Percentiles rank a stretch among this genome's conserved stretches.
phyloP scores from a whole-genome alignment of 371 early-diverging fungal species.

The Saksenaea oblongispora region DNA sequence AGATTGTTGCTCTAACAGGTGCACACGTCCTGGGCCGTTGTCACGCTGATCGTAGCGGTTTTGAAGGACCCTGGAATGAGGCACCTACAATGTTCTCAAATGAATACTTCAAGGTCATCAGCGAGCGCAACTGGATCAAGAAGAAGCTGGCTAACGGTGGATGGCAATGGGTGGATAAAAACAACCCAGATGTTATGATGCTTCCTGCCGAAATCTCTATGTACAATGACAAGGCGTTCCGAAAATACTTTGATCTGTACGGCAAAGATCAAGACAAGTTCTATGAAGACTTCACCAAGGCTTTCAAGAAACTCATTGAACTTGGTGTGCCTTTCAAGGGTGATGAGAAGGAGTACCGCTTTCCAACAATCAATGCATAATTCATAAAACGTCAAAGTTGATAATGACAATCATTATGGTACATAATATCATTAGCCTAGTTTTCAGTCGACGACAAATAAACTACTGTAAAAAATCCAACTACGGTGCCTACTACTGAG shows the following conservation, averaged over 20 bases:
- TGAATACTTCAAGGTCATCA: conserved; percentile 78
- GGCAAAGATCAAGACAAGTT: conserved; percentile 81
- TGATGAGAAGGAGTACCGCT: conserved; percentile 57
- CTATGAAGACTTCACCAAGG: conserved; percentile 79
- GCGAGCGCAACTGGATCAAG: conserved; percentile 82
- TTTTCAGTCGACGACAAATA: too few species aligned
- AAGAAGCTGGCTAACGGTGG: conserved; percentile 80
- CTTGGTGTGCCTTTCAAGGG: conserved; percentile 79
- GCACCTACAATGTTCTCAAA: conserved; percentile 89
- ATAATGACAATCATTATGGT: too few species aligned
- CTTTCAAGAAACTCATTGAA: conserved; percentile 84
- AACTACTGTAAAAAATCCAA: too few species aligned
- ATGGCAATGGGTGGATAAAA: conserved; percentile 82
- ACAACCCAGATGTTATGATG: conserved; percentile 44
- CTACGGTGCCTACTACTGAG: too few species aligned
- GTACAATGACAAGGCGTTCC: conserved; percentile 69
- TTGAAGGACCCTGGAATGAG: conserved; percentile 89
- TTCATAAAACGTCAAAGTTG: too few species aligned
- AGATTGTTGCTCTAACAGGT: conserved; percentile 91
- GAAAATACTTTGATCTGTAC: conserved; percentile 68
- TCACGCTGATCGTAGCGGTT: conserved; percentile 89
- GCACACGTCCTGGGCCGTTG: conserved; percentile 96
- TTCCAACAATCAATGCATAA: conserved; percentile 51
- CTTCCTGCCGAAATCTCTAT: conserved; percentile 45
- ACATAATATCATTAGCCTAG: too few species aligned